Base-by-base conservation (phyloP, 2,329 filamentous ascomycete genomes). In the Coniochaeta hoffmannii region DNA sequence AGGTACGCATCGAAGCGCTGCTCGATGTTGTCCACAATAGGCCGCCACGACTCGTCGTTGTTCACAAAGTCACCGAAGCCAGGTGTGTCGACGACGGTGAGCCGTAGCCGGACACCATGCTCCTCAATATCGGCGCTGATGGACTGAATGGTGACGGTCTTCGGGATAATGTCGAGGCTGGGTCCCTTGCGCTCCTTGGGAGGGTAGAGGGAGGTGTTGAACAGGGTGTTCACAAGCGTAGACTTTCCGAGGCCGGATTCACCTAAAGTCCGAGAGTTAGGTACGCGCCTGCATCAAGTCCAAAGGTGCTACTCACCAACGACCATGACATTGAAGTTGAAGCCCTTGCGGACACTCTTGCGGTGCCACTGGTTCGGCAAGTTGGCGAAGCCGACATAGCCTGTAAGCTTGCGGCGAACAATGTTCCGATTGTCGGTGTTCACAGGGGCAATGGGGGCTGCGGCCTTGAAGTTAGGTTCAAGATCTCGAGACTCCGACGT, bases 271-370 rank as follows among this genome's bases (percentile, higher is more conserved):
- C 46, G 17, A 58, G 44, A 50, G 30, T 52, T 22, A 55, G 53
- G 32, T 17, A 34, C 2, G 17, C 17, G 17, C 17, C 11, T 31
- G 9, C 2, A 51, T 32, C 11, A 32, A 7, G n/a, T 14, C 26
- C 4, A 15, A 4, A 12, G 26, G 5, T 12, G 8, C 10, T n/a
- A 69, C 92, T 70, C 81, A 97, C 94, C 94, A 76, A 99, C 94
- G 75, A 99, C 94, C 94, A 99, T 99, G 65, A 99, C 94, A 72
- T 99, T 99, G 83, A 99, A 99, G 84, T 97, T 99, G 85, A 99
- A 99, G 60, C 94, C 94, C 78, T 99, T 99, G 71, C 94, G 90
- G 68, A 99, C 94, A 85, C 92, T 97, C 88, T 99, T 99, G 75
- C 94, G 93, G 81, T 99, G 94, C 94, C 94, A 99, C 78, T 99